phyloP scores from a whole-genome alignment of 805 yeast genomes.

The Wickerhamiella siamensis region DNA sequence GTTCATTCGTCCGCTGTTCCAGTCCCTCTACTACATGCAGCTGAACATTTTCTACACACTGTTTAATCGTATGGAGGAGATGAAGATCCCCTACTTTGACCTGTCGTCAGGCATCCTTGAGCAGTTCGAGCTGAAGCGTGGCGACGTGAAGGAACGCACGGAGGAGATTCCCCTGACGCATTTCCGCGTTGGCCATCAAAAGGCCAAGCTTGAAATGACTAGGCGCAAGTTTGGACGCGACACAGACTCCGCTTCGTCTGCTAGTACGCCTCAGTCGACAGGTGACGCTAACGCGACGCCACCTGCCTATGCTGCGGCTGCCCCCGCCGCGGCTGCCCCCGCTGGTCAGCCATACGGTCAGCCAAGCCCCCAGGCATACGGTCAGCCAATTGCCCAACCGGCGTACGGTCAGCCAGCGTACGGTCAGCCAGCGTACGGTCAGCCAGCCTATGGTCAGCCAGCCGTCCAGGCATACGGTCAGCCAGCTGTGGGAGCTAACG shows the following conservation, averaged over 20 bases:
- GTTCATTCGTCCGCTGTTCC: slow-evolving; percentile 85
- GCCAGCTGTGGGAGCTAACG: slow-evolving; percentile 10
- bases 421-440: slow-evolving; percentile 11
- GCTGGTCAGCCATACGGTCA: slow-evolving; percentile 21
- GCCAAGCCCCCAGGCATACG: slow-evolving; percentile 19
- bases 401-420: slow-evolving; percentile 14
- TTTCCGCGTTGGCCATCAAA: slow-evolving; percentile 81
- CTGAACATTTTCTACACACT: slow-evolving; percentile 89
- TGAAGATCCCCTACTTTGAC: slow-evolving; percentile 94
- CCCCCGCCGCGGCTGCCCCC: slow-evolving; percentile 4
- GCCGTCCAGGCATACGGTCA: slow-evolving; percentile 16
- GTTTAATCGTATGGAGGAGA: slow-evolving; percentile 81
- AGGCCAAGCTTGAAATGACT: slow-evolving; percentile 68
- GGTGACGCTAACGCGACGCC: slow-evolving; percentile 24
- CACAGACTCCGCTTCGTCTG: slow-evolving; percentile 28
- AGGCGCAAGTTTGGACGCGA: slow-evolving; percentile 43
- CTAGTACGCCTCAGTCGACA: slow-evolving; percentile 24
- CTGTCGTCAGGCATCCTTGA: slow-evolving; percentile 69
- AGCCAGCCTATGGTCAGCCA: slow-evolving; percentile 17
- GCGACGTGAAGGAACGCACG: slow-evolving; percentile 77
- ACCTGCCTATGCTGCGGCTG: slow-evolving; percentile 21
- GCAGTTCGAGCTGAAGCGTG: slow-evolving; percentile 68
- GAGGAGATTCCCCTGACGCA: slow-evolving; percentile 84
- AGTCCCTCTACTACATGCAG: slow-evolving; percentile 93
- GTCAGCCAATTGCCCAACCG: slow-evolving; percentile 10